phyloP scores from a whole-genome alignment of 1,284 basidiomycete species.

The Pisolithus thermaeus region DNA sequence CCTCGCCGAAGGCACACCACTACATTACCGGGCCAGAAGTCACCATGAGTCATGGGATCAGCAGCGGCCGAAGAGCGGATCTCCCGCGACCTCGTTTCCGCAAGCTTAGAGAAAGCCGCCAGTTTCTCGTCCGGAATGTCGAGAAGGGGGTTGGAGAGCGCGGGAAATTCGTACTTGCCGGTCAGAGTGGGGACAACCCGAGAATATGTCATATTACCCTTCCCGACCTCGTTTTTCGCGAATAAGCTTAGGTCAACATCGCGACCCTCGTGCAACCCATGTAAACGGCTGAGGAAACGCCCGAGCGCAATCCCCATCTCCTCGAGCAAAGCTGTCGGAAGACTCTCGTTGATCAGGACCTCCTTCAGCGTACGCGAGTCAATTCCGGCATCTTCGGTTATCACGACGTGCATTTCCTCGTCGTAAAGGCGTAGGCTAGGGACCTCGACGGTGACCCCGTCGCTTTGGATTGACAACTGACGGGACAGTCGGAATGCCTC shows the following conservation, averaged over 20 bases:
- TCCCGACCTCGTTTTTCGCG: slow-evolving; percentile 36
- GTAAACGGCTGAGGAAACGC: slow-evolving; percentile 43
- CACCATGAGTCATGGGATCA: slow-evolving; percentile 37
- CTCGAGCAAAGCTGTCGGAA: slow-evolving; percentile 29
- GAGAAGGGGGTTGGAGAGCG: slow-evolving; percentile 37
- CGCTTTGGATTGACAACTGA: slow-evolving; percentile 19
- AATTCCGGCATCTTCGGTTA: slow-evolving; percentile 57
- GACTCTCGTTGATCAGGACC: slow-evolving; percentile 35
- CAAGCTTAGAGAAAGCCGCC: slow-evolving; percentile 31
- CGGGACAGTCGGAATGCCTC: slow-evolving; percentile 40
- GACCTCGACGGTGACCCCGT: slow-evolving; percentile 36
- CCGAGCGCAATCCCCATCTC: slow-evolving; percentile 48
- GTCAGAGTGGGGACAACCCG: slow-evolving; percentile 41
- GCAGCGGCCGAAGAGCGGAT: slow-evolving; percentile 33
- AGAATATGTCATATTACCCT: slow-evolving; percentile 43
- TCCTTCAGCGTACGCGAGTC: slow-evolving; percentile 42
- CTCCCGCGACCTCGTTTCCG: slow-evolving; percentile 27
- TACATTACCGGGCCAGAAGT: slow-evolving; percentile 65
- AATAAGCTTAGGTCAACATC: slow-evolving; percentile 32
- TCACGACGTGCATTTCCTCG: slow-evolving; percentile 39
- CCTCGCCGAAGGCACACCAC: slow-evolving; percentile 32
- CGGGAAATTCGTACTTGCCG: slow-evolving; percentile 27
- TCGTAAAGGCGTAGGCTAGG: slow-evolving; percentile 49
- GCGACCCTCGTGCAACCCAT: slow-evolving; percentile 35
- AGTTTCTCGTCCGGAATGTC: slow-evolving; percentile 33